Percentiles rank a stretch among this genome's conserved stretches.
phyloP scores from a whole-genome alignment of 108 stramenopile species.

The Nitzschia palea region DNA sequence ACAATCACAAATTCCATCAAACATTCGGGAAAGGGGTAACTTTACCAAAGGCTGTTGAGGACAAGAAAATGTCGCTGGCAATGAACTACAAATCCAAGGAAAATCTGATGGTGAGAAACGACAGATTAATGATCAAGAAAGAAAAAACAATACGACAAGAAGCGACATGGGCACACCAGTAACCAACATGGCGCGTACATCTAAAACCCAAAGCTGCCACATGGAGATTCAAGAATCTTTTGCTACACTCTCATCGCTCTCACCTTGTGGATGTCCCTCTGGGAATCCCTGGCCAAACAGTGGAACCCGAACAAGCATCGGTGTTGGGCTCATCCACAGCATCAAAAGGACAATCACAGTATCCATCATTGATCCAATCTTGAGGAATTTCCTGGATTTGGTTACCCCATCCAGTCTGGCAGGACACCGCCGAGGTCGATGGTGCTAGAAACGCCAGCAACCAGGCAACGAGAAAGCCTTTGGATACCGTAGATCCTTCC shows the following conservation, averaged over 20 bases:
- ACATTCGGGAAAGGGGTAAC: conserved; percentile 52
- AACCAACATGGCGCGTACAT: no score
- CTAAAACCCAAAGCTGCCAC: no score
- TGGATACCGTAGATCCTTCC: no score
- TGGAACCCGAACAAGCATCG: conserved; percentile 68
- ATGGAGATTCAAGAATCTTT: no score
- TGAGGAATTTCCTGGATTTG: conserved; percentile 26
- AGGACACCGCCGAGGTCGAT: no score
- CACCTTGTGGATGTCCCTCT: no score
- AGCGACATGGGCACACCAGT: no score
- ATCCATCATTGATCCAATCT: conserved; percentile 68
- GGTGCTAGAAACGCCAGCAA: no score
- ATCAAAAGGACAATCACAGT: conserved; percentile 78
- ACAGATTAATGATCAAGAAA: no score
- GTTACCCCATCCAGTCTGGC: conserved; percentile 21
- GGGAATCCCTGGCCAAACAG: conserved; percentile 57
- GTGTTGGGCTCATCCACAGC: conserved; percentile 70
- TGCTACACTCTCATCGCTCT: no score
- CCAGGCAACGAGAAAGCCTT: no score
- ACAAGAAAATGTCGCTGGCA: conserved; percentile 35
- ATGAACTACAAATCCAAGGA: background rate
- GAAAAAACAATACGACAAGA: background rate
- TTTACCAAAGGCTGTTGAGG: conserved; percentile 58
- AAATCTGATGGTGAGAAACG: no score
- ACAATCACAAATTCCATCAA: conserved; percentile 87